Evolutionary conservation across 345 rosid species (phyloP).

Genomic region (Euphorbia peplus): DNA sequence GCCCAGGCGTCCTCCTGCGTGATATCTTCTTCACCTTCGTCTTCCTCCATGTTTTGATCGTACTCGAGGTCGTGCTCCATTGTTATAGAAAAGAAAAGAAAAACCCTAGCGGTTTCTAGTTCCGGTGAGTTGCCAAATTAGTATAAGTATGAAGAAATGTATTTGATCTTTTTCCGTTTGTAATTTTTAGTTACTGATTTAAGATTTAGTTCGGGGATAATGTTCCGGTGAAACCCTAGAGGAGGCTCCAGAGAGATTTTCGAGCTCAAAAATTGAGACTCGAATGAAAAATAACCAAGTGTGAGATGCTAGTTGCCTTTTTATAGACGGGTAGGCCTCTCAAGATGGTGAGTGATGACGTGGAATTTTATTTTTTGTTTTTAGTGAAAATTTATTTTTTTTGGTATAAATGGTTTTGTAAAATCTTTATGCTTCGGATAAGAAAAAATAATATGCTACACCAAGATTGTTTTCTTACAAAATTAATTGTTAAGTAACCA

Average conservation of each 20-base stretch:
- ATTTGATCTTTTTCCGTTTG: background rate
- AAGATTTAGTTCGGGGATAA: background rate
- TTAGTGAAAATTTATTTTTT: no score
- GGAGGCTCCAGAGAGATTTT: background rate
- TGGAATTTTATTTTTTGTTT: no score
- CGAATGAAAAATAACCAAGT: no score
- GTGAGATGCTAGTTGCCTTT: background rate
- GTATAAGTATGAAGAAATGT: background rate
- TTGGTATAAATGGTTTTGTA: no score
- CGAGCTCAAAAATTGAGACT: no score
- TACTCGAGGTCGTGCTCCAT: conserved; percentile 75
- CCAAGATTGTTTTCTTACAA: no score
- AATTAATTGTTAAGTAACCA: no score
- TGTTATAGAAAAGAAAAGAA: no score
- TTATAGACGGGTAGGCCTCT: no score
- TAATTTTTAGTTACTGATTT: background rate
- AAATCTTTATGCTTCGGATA: no score
- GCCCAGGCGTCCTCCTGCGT: conserved; percentile 96
- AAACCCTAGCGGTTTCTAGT: background rate
- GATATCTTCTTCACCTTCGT: conserved; percentile 74
- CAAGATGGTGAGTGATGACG: no score
- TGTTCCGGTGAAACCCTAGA: conserved; percentile 1
- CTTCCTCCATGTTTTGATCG: conserved; percentile 45
- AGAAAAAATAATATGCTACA: no score
- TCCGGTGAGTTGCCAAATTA: background rate